Conservation (phyloP, 2,329 filamentous ascomycete species). For the Xylogone sp. region DNA sequence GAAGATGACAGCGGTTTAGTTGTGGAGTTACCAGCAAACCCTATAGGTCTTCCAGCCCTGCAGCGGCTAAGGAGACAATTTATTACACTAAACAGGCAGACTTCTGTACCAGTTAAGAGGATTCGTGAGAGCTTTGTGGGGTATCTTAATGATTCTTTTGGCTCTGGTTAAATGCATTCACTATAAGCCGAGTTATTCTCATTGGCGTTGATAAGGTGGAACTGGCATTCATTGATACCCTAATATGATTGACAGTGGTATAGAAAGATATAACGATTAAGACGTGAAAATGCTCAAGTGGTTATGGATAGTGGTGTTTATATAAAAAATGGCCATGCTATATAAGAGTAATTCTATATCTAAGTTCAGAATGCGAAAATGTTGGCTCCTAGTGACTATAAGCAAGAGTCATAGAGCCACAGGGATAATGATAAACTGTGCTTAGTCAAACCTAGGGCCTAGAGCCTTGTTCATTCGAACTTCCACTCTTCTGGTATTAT, state of each 20-base stretch:
- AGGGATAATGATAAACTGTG: too few relatives aligned
- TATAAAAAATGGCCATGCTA: too few relatives aligned
- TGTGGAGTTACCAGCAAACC: slow-evolving; percentile 62
- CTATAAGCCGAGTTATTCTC: not conserved
- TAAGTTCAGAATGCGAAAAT: too few relatives aligned
- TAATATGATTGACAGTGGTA: not conserved
- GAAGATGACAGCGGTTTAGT: slow-evolving; percentile 43
- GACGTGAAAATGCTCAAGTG: not conserved
- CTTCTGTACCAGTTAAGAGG: slow-evolving; percentile 53
- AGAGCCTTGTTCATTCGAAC: not conserved
- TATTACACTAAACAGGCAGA: slow-evolving; percentile 68
- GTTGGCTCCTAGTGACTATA: too few relatives aligned
- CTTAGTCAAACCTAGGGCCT: too few relatives aligned
- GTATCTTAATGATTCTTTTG: slow-evolving; percentile 64
- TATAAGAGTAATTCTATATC: too few relatives aligned
- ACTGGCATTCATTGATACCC: not conserved
- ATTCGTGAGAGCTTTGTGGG: slow-evolving; percentile 62
- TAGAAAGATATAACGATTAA: not conserved
- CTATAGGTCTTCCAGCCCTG: slow-evolving; percentile 68
- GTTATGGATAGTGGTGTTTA: too few relatives aligned
- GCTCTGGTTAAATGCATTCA: slow-evolving; percentile 23
- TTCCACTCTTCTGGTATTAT: slow-evolving; percentile 10
- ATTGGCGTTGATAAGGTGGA: not conserved
- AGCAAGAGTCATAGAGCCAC: too few relatives aligned
- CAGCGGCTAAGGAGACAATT: slow-evolving; percentile 77